A percentile compares a stretch with the other conserved stretches of the same genome.
phyloP scores from a whole-genome alignment of 2,329 filamentous ascomycete genomes.

The Dactylonectria estremocensis region DNA sequence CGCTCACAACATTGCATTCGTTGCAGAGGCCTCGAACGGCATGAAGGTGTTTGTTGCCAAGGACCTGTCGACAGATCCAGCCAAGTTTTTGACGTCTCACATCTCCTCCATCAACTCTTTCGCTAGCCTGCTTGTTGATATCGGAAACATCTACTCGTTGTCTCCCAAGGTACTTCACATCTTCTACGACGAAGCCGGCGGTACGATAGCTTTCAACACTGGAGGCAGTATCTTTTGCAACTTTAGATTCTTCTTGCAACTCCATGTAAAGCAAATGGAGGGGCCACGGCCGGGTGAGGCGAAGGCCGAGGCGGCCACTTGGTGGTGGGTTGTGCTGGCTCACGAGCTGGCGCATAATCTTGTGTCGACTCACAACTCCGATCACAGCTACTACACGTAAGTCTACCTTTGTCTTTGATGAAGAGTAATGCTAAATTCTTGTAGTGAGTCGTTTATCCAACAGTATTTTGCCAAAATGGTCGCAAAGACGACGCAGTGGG shows the following conservation, averaged over 20 bases:
- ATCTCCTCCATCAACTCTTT: conserved; percentile 78
- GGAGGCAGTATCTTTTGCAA: conserved; percentile 95
- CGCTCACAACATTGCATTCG: conserved; percentile 80
- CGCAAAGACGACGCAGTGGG: conserved; percentile 63
- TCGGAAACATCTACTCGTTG: conserved; percentile 81
- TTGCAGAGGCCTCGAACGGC: conserved; percentile 78
- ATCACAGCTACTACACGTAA: conserved; percentile 87
- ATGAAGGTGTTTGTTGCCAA: conserved; percentile 82
- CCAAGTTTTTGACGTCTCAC: conserved; percentile 73
- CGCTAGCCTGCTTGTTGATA: conserved; percentile 76
- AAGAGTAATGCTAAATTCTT: conserved; percentile 38
- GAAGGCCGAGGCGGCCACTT: conserved; percentile 79
- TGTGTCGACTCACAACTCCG: conserved; percentile 81
- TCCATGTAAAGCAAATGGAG: conserved; percentile 74
- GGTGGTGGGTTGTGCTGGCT: conserved; percentile 97
- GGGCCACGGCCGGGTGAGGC: conserved; percentile 57
- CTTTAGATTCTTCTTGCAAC: conserved; percentile 85
- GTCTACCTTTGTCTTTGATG: conserved; percentile 42
- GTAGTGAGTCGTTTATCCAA: conserved; percentile 81
- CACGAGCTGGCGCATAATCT: conserved; percentile 98
- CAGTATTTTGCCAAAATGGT: conserved; percentile 83
- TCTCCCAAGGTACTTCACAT: conserved; percentile 81
- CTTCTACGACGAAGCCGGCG: conserved; percentile 85
- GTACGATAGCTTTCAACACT: conserved; percentile 93
- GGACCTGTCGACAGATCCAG: conserved; percentile 62